phyloP scores from a whole-genome alignment of 805 yeast genomes.

The Teunomyces cretensis region DNA sequence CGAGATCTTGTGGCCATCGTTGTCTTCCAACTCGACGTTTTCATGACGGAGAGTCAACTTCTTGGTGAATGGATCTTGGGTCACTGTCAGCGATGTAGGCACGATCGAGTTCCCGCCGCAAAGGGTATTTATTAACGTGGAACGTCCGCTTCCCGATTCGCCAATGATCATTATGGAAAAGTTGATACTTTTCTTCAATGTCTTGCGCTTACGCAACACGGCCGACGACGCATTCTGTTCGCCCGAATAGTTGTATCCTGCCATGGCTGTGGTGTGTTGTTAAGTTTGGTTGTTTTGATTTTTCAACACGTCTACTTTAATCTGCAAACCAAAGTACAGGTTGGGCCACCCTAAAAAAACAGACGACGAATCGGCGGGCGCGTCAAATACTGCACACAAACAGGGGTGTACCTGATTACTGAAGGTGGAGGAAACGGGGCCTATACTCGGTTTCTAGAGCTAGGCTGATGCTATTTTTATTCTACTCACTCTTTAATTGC shows the following conservation, averaged over 20 bases:
- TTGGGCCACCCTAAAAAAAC: neutral
- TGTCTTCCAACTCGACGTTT: conserved; percentile 80
- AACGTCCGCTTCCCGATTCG: conserved; percentile 82
- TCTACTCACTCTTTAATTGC: neutral
- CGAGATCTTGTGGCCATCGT: conserved; percentile 80
- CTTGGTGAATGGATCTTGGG: conserved; percentile 50
- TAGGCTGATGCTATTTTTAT: neutral
- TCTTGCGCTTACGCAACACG: conserved; percentile 64
- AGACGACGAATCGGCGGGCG: neutral
- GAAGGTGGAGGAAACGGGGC: too few relatives aligned
- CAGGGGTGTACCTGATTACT: too few relatives aligned
- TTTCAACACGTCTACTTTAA: conserved; percentile 3
- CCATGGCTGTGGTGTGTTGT: conserved; percentile 8
- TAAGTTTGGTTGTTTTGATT: neutral
- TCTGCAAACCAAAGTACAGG: neutral
- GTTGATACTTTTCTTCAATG: conserved; percentile 77
- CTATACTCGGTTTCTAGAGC: too few relatives aligned
- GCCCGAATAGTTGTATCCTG: conserved; percentile 13
- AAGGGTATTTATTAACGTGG: conserved; percentile 88
- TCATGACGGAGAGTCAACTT: conserved; percentile 69
- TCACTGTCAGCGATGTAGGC: conserved; percentile 62
- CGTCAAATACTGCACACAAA: neutral
- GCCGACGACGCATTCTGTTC: conserved; percentile 34
- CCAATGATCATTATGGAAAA: conserved; percentile 88
- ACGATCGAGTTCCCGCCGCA: conserved; percentile 83